These are phyloP conservation scores for Gaultheria prostrata DNA, from an alignment of 148 eudicot species.

Conservation along the genomic window DNA sequence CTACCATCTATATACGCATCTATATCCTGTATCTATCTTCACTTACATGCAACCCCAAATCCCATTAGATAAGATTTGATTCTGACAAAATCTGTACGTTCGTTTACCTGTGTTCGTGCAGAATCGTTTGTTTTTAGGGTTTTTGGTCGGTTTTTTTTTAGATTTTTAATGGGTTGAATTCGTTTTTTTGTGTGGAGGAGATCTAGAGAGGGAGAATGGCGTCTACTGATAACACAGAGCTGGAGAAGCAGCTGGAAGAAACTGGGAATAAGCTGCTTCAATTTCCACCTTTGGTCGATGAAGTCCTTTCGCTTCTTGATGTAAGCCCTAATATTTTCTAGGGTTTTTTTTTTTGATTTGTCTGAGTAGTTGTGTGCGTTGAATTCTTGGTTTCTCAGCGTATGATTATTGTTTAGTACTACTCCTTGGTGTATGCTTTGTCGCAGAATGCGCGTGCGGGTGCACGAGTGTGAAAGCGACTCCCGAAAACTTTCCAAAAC, in stretches of 20 bases:
- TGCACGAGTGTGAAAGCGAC: too few relatives aligned
- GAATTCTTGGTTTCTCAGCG: background rate
- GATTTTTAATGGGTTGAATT: background rate
- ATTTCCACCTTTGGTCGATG: conserved; percentile 42
- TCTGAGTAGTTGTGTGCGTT: background rate
- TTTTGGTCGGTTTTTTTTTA: background rate
- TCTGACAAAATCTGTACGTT: background rate
- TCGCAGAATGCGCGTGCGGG: too few relatives aligned
- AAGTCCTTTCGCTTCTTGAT: conserved; percentile 55
- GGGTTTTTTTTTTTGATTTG: background rate
- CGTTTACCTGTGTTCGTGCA: background rate
- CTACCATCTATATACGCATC: background rate
- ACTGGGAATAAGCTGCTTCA: conserved; percentile 54
- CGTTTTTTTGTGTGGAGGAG: background rate
- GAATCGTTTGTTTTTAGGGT: background rate
- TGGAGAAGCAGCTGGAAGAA: conserved; percentile 46
- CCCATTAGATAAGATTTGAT: background rate
- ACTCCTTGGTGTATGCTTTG: background rate
- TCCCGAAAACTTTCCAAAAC: too few relatives aligned
- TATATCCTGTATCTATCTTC: background rate
- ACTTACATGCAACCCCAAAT: background rate
- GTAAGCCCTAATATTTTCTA: conserved; percentile 39
- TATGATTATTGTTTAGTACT: background rate
- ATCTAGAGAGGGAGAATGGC: conserved; percentile 30
- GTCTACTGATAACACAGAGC: conserved; percentile 34